phyloP scores from a whole-genome alignment of 371 early-diverging fungal genomes.

The Sporodiniella umbellata region DNA sequence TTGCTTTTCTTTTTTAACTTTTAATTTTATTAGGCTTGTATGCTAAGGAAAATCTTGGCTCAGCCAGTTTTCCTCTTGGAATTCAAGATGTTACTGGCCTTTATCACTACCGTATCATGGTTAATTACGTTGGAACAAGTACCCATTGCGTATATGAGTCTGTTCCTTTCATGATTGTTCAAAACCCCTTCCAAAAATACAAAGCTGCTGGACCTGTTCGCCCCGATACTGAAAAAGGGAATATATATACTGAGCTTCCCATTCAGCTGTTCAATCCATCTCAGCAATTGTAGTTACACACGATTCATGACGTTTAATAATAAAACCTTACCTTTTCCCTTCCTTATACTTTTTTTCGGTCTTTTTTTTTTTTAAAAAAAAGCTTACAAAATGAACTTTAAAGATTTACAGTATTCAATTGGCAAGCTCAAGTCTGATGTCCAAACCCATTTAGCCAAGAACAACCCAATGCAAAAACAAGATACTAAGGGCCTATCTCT shows the following conservation, averaged over 20 bases:
- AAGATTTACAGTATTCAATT: constrained; percentile 42
- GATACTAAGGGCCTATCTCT: constrained; percentile 35
- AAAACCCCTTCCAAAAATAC: constrained; percentile 15
- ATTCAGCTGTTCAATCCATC: not conserved
- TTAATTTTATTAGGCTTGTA: constrained; percentile 12
- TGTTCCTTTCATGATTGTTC: constrained; percentile 26
- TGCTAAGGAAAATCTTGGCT: constrained; percentile 14
- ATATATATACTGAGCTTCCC: not conserved
- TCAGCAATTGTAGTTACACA: no score
- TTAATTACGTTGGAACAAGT: constrained; percentile 24
- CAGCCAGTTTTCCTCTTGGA: constrained; percentile 18
- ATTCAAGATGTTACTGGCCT: constrained; percentile 20
- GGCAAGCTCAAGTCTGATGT: constrained; percentile 40
- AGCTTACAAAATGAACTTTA: constrained; percentile 32
- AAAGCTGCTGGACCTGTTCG: constrained; percentile 7
- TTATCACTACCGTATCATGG: constrained; percentile 40
- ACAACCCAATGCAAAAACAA: constrained; percentile 43
- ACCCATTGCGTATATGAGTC: constrained; percentile 35
- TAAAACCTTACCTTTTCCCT: no score
- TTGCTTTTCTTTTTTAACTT: not conserved
- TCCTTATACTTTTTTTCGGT: no score
- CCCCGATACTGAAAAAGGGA: not conserved
- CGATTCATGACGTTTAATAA: no score
- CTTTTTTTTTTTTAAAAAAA: not conserved
- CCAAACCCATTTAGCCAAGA: constrained; percentile 37